These are phyloP conservation scores for Quercus robur DNA, from an alignment of 306 rosid species.

Conservation along the genomic window DNA sequence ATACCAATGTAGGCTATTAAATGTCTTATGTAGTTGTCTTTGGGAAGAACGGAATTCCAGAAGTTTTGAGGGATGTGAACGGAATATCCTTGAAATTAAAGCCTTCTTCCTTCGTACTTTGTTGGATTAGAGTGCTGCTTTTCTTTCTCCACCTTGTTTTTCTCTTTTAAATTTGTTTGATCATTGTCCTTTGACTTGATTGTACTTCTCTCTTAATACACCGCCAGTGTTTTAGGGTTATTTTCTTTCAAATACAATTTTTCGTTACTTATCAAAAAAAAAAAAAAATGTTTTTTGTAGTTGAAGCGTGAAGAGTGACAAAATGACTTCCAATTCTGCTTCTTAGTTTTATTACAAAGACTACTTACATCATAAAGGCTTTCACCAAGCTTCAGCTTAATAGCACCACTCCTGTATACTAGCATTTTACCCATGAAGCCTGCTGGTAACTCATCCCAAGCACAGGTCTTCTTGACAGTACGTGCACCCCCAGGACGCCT, in stretches of 20 bases:
- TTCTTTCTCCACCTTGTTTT: too few relatives aligned
- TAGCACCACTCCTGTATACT: slow-evolving; percentile 69
- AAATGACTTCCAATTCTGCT: neutral
- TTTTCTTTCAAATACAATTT: too few relatives aligned
- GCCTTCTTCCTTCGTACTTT: too few relatives aligned
- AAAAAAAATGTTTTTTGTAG: neutral
- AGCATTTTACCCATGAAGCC: slow-evolving; percentile 87
- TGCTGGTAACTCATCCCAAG: slow-evolving; percentile 50
- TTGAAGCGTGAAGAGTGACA: neutral
- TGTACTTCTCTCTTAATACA: too few relatives aligned
- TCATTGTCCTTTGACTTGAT: too few relatives aligned
- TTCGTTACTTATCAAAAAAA: neutral
- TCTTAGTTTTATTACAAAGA: slow-evolving; percentile 10
- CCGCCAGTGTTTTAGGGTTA: too few relatives aligned
- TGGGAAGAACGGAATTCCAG: too few relatives aligned
- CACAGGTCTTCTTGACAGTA: slow-evolving; percentile 25
- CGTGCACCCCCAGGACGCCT: slow-evolving; percentile 15
- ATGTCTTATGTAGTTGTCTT: neutral
- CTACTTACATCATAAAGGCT: slow-evolving; percentile 74
- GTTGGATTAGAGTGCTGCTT: too few relatives aligned
- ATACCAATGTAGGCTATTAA: neutral
- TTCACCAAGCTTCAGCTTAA: slow-evolving; percentile 78
- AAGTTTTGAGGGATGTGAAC: too few relatives aligned
- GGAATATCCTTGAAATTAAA: too few relatives aligned
- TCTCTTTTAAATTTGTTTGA: too few relatives aligned